These are phyloP conservation scores for Astragalus glycyphyllos DNA, from an alignment of 306 rosid genomes.

Conservation along the genomic window DNA sequence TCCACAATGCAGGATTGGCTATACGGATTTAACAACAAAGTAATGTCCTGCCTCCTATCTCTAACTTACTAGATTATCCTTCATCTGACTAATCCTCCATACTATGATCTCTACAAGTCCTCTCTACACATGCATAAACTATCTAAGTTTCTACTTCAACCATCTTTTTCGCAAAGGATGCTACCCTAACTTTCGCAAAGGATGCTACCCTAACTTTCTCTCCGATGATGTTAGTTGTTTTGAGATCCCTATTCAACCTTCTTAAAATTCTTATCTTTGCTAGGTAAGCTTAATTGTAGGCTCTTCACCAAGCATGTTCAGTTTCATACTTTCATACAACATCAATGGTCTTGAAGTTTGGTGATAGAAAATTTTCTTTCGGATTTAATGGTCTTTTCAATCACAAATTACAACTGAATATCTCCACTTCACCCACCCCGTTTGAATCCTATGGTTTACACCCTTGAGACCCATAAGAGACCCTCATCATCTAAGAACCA, in stretches of 20 bases:
- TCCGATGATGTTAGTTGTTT: background rate
- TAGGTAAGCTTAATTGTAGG: background rate
- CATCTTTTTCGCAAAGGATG: background rate
- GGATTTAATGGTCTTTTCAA: background rate
- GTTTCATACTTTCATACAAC: background rate
- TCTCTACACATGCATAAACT: background rate
- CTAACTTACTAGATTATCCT: background rate
- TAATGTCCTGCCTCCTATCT: background rate
- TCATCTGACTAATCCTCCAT: background rate
- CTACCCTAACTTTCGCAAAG: background rate
- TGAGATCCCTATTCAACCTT: too few species aligned
- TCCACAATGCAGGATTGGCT: background rate
- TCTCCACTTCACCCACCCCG: background rate
- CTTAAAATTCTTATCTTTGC: background rate
- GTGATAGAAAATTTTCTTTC: background rate
- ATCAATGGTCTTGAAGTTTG: background rate
- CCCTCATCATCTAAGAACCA: background rate
- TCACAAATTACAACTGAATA: background rate
- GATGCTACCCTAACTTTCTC: background rate
- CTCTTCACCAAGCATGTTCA: background rate
- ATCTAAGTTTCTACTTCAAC: background rate
- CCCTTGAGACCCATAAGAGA: background rate
- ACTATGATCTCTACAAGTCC: background rate
- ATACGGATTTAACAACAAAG: background rate
- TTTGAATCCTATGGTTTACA: conserved; percentile 2